Percentiles rank a stretch among this genome's conserved stretches.
Conservation (phyloP, 2,329 filamentous ascomycete genomes). For the Magnaporthiopsis incrustans region DNA sequence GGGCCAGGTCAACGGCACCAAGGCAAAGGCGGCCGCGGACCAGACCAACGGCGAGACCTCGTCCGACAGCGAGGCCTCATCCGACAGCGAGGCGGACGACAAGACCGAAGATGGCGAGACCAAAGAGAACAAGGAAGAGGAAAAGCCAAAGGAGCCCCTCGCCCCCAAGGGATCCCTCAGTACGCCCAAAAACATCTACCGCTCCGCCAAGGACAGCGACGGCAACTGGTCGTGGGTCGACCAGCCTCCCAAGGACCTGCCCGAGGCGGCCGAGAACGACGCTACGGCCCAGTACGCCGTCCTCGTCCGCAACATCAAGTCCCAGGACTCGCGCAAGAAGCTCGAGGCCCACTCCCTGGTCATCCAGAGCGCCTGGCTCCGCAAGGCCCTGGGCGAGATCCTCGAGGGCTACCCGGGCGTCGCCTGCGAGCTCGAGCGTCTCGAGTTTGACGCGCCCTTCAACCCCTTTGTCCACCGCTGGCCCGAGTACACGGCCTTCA, state of each 20-base stretch:
- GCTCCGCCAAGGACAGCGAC: slow-evolving; percentile 34
- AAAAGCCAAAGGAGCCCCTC: slow-evolving; percentile 18
- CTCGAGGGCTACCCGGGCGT: slow-evolving; percentile 53
- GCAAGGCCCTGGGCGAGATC: slow-evolving; percentile 45
- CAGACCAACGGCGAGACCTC: not conserved
- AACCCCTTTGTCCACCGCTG: slow-evolving; percentile 60
- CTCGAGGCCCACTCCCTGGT: slow-evolving; percentile 55
- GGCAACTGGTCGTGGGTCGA: slow-evolving; percentile 48
- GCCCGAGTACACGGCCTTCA: slow-evolving; percentile 35
- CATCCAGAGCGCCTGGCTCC: slow-evolving; percentile 54
- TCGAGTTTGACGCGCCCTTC: slow-evolving; percentile 55
- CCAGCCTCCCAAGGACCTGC: slow-evolving; percentile 44
- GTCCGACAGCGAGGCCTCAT: not conserved
- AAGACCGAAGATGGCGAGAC: not conserved
- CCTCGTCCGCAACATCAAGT: slow-evolving; percentile 49
- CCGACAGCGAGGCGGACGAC: not conserved
- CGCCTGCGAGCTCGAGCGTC: slow-evolving; percentile 47
- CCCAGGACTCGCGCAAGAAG: slow-evolving; percentile 50
- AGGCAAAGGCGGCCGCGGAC: not conserved
- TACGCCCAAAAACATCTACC: slow-evolving; percentile 34
- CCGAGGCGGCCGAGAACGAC: slow-evolving; percentile 51
- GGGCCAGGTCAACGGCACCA: not conserved
- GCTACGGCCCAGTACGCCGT: slow-evolving; percentile 55
- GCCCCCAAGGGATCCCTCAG: slow-evolving; percentile 26
- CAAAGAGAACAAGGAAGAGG: not conserved